Base-by-base conservation (phyloP, 108 stramenopile genomes). In the Nitzschia sp. region DNA sequence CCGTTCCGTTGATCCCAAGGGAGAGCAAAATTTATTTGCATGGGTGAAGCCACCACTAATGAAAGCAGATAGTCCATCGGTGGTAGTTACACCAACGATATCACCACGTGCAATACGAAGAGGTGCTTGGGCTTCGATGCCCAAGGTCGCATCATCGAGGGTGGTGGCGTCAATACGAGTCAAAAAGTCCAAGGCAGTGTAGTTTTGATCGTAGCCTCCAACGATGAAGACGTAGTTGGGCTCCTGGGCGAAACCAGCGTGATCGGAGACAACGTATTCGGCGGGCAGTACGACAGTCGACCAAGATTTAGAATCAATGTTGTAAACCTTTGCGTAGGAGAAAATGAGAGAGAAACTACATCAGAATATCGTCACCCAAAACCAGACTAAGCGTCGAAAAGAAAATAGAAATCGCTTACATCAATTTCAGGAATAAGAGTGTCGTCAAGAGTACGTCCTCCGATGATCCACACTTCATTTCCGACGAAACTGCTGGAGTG, bases 1-100 rank as follows among this genome's bases (percentile, higher is more conserved):
- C 15, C 48, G 46, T 50, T 88, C 87, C 31, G 84, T 84, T 11
- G 77, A 58, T 3, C 56, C 62, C 21, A 72, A 59, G 0, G 90
- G 81, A 27, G 45, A 45, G 36, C 83, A 80, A 41, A 80, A 87
- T 8, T 74, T 57, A 46, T 86, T 79, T 9, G 31, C 55, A 44
- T 83, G 60, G 21, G 85, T 79, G 65, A 79, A 91, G 26, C 90
- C 90, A 38, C 90, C 87, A 0, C 82, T 63, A 4, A 86, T 74
- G 61, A 76, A 82, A 29, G 72, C 80, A 0, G 44, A 55, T 0
- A 27, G 61, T 4, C 65, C 62, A 44, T 64, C 59, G 16, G 26
- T 45, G 17, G 62, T 41, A 32, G 69, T 6, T 25, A 60, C 78
- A 28, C 50, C 80, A 30, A 62, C 52, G 9, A 83, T 61, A 55